Percentiles rank a stretch among this genome's conserved stretches.
These are phyloP conservation scores for Leucaena leucocephala DNA, from an alignment of 306 rosid species.

Conservation along the genomic window DNA sequence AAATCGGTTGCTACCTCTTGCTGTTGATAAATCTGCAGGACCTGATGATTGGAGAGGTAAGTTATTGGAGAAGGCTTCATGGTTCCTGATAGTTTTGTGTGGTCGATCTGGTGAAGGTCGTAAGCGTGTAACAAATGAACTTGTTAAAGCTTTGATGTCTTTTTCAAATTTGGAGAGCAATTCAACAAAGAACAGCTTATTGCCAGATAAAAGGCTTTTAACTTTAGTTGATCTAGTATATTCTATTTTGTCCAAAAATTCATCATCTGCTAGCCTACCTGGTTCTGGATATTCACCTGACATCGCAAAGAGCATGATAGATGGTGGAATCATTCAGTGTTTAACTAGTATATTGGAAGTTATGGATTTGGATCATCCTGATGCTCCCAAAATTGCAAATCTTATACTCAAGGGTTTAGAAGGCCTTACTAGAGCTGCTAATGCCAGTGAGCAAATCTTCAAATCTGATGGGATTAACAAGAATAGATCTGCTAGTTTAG, in stretches of 20 bases:
- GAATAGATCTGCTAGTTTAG: slow-evolving; percentile 65
- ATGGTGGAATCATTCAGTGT: slow-evolving; percentile 89
- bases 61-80: slow-evolving; percentile 91
- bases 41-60: slow-evolving; percentile 98
- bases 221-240: slow-evolving; percentile 81
- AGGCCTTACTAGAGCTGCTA: slow-evolving; percentile 93
- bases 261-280: slow-evolving; percentile 85
- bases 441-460: slow-evolving; percentile 81
- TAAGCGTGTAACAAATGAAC: slow-evolving; percentile 83
- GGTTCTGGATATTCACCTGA: slow-evolving; percentile 97
- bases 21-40: slow-evolving; percentile 89
- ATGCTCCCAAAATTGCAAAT: slow-evolving; percentile 89
- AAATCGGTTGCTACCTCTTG: slow-evolving; percentile 77
- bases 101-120: slow-evolving; percentile 99
- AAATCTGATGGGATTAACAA: slow-evolving; percentile 76
- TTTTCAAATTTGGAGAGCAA: slow-evolving; percentile 67
- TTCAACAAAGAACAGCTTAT: slow-evolving; percentile 59
- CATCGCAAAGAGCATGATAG: slow-evolving; percentile 97
- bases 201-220: slow-evolving; percentile 88
- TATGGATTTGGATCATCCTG: slow-evolving; percentile 98
- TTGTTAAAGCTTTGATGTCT: slow-evolving; percentile 70
- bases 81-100: slow-evolving; percentile 86
- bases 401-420: slow-evolving; percentile 88
- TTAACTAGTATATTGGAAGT: slow-evolving; percentile 82
- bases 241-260: slow-evolving; percentile 88